Conservation (phyloP, 2,329 filamentous ascomycete genomes). For the Colletotrichum chlorophyti region DNA sequence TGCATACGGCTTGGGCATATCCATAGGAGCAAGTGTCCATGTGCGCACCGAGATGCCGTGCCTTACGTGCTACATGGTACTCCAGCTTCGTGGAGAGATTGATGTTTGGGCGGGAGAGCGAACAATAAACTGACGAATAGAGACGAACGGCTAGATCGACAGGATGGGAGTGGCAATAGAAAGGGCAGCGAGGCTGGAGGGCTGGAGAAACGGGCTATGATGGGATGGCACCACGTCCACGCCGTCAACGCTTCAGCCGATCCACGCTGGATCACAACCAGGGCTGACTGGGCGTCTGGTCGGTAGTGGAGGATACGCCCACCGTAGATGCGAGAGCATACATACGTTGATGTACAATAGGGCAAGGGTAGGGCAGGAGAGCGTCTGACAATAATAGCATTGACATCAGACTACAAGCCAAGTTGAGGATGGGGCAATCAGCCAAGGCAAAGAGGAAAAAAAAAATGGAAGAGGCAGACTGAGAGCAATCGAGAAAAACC, state of each 20-base stretch:
- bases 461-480: not conserved
- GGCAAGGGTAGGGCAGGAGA: not conserved
- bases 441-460: slow-evolving; percentile 1
- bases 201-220: slow-evolving; percentile 12
- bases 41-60: slow-evolving; percentile 13
- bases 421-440: slow-evolving; percentile 20
- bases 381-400: slow-evolving; percentile 10
- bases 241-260: slow-evolving; percentile 25
- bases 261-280: slow-evolving; percentile 8
- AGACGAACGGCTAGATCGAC: not conserved
- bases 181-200: slow-evolving; percentile 21
- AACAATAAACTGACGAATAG: slow-evolving; percentile 1
- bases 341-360: not conserved
- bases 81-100: slow-evolving; percentile 2
- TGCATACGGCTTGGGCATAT: slow-evolving; percentile 23
- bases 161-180: slow-evolving; percentile 5
- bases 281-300: slow-evolving; percentile 6
- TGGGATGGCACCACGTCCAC: slow-evolving; percentile 25
- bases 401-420: slow-evolving; percentile 19
- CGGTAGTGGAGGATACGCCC: slow-evolving; percentile 1
- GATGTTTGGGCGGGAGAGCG: not conserved
- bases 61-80: slow-evolving; percentile 18
- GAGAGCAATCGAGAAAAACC: not conserved
- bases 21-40: slow-evolving; percentile 2
- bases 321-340: not conserved